Evolutionary conservation across 345 rosid genomes (phyloP).

Genomic region (Corymbia maculata): DNA sequence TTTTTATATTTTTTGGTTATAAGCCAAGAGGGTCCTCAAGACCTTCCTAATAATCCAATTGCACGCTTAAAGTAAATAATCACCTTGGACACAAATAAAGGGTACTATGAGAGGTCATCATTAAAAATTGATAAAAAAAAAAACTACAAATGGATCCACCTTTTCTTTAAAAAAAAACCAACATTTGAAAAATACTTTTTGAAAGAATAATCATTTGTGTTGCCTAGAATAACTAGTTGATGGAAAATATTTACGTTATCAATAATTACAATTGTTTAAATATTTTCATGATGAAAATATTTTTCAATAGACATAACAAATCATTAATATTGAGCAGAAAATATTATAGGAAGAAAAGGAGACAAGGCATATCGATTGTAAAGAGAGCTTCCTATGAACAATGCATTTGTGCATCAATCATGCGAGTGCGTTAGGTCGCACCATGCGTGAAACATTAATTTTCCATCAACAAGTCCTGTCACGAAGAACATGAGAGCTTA

Average conservation of each 20-base stretch:
- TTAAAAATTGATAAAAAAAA: background rate
- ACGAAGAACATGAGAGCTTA: conserved; percentile 66
- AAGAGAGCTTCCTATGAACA: background rate
- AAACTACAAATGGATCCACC: background rate
- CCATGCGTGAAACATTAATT: background rate
- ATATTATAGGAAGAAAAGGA: background rate
- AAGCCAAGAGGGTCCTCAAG: background rate
- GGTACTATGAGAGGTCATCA: background rate
- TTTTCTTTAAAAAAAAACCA: background rate
- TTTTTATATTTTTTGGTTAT: background rate
- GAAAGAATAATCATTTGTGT: background rate
- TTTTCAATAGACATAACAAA: rapidly evolving
- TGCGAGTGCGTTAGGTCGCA: background rate
- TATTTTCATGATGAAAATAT: background rate
- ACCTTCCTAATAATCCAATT: background rate
- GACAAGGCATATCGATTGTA: background rate
- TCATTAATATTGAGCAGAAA: background rate
- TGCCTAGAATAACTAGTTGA: background rate
- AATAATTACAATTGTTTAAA: no score
- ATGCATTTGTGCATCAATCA: background rate
- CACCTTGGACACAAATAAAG: background rate
- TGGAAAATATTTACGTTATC: background rate
- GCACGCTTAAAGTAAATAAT: background rate
- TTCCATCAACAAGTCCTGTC: conserved; percentile 15
- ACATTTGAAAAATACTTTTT: background rate